Evolutionary conservation across 164 flowering plant species (phyloP), one percentile per base, ranked within the genome.

Genomic region (Vitis riparia): DNA sequence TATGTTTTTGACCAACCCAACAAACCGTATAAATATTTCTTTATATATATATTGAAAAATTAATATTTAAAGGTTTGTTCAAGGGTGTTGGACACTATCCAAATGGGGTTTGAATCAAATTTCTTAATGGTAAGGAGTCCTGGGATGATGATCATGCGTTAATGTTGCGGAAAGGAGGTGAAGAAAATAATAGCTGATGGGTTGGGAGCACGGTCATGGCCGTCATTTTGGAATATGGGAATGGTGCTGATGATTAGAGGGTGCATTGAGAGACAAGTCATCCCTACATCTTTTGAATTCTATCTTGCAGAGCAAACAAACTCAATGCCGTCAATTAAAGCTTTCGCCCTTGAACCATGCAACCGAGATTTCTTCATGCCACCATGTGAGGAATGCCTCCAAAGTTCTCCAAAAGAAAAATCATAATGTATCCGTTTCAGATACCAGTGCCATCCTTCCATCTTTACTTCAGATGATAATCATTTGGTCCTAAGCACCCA

Each of bases 1-100:
- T 13, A 59, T 61, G 23, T 30, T 16, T 52, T 62, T 69, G 51
- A 69, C 72, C 72, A 69, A 52, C 68, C 16, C 65, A 11, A 30
- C 17, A 71, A 48, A 68, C 27, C 27, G 27, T 23, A 23, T 23
- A 23, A 23, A 23, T 2, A 23, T 23, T 23, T 23, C 27, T 23
- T 23, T 2, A 23, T 23, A 23, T 23, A 23, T 23, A 23, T 23
- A 23, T 23, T 23, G 27, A 23, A 23, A 23, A 23, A 23, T 23
- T 23, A 23, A 23, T 23, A 23, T 23, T 23, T 23, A 23, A 23
- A 23, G 27, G 27, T 1, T 23, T 23, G 2, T 23, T 23, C 2
- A 23, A 23, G 27, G 0, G 27, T 23, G 27, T 23, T 23, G 27
- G 27, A 23, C 27, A 23, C 27, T 23, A 23, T 23, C 27, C 27